A percentile compares a stretch with the other conserved stretches of the same genome.
phyloP scores from a whole-genome alignment of 2,329 filamentous ascomycete species.

The Sodiomyces alkalinus region DNA sequence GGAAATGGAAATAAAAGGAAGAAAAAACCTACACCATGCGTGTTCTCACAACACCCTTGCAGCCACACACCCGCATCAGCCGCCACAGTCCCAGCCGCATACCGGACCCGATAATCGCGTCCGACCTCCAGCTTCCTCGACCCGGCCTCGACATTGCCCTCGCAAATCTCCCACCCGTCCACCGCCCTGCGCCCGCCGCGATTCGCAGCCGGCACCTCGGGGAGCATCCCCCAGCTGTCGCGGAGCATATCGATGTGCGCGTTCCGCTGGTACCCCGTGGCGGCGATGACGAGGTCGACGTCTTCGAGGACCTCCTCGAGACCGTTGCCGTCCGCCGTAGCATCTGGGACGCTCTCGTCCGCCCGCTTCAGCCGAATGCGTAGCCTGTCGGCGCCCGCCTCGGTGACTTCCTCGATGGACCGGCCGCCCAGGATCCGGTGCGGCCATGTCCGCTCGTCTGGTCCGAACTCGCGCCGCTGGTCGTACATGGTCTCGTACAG shows the following conservation, averaged over 20 bases:
- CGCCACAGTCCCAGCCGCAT: slow-evolving; percentile 53
- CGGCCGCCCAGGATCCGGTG: slow-evolving; percentile 63
- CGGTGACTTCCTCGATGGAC: slow-evolving; percentile 47
- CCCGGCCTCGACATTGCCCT: slow-evolving; percentile 4
- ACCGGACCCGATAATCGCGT: slow-evolving; percentile 66
- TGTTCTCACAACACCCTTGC: slow-evolving; percentile 86
- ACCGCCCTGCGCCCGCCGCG: slow-evolving; percentile 9
- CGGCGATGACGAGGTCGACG: slow-evolving; percentile 70
- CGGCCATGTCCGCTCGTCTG: slow-evolving; percentile 61
- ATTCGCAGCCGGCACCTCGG: slow-evolving; percentile 18
- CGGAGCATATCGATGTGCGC: slow-evolving; percentile 65
- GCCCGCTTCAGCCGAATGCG: slow-evolving; percentile 41
- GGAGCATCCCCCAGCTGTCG: slow-evolving; percentile 49
- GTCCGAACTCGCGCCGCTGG: slow-evolving; percentile 56
- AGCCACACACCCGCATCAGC: slow-evolving; percentile 70
- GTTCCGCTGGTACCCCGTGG: slow-evolving; percentile 71
- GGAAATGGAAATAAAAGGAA: slow-evolving; percentile 1
- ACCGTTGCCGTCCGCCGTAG: slow-evolving; percentile 18
- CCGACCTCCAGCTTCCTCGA: slow-evolving; percentile 46
- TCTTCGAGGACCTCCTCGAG: slow-evolving; percentile 50
- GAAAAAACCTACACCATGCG: slow-evolving; percentile 62
- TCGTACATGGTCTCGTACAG: slow-evolving; percentile 82
- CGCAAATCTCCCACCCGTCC: slow-evolving; percentile 21
- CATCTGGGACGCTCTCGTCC: slow-evolving; percentile 13
- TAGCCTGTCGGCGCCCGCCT: slow-evolving; percentile 30